These are phyloP conservation scores for Mediolabrus comicus DNA, from an alignment of 108 stramenopile genomes.

Conservation along the genomic window DNA sequence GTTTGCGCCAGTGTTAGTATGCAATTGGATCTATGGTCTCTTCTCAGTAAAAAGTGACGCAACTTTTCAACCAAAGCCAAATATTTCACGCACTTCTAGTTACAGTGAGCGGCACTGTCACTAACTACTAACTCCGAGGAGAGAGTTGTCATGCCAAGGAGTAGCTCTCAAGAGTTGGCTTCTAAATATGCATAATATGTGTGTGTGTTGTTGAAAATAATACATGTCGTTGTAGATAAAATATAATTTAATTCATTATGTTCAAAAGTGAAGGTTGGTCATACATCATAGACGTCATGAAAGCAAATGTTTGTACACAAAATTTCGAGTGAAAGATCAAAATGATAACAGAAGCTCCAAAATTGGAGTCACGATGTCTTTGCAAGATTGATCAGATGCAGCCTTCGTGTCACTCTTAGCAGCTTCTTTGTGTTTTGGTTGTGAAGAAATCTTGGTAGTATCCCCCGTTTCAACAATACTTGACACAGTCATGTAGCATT, in stretches of 20 bases:
- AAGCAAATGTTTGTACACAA: too few species aligned
- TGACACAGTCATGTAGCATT: constrained; percentile 81
- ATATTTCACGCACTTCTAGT: neutral
- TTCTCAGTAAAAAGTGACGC: neutral
- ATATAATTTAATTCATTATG: too few species aligned
- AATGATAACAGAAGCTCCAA: constrained; percentile 43
- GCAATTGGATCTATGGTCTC: neutral
- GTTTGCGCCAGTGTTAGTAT: neutral
- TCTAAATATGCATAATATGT: too few species aligned
- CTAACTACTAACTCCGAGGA: too few species aligned
- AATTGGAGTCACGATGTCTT: constrained; percentile 17
- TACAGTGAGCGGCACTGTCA: neutral
- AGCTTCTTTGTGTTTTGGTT: constrained; percentile 1
- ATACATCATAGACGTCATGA: too few species aligned
- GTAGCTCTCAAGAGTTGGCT: too few species aligned
- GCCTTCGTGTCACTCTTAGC: neutral
- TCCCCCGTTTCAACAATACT: constrained; percentile 69
- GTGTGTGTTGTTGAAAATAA: too few species aligned
- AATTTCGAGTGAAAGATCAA: too few species aligned
- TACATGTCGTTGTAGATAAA: too few species aligned
- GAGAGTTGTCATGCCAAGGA: too few species aligned
- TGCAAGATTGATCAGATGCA: neutral
- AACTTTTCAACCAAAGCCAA: neutral
- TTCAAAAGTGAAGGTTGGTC: too few species aligned
- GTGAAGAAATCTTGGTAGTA: constrained; percentile 9